Percentiles rank a stretch among this genome's conserved stretches.
phyloP scores from a whole-genome alignment of 345 rosid genomes.

The Camelina neglecta region DNA sequence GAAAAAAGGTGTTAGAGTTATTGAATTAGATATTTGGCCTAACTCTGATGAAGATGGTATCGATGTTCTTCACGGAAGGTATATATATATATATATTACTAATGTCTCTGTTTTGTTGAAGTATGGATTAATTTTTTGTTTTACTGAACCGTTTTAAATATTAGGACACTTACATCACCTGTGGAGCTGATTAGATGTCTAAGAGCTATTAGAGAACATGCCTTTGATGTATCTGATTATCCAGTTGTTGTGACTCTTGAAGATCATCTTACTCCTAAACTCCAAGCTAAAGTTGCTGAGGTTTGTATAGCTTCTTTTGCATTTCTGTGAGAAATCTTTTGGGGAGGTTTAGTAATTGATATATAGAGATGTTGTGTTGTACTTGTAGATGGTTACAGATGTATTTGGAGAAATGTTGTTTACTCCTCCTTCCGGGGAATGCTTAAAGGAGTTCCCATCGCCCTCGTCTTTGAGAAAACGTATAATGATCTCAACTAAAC shows the following conservation, averaged over 20 bases:
- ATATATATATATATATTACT: not conserved
- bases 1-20: conserved; percentile 79
- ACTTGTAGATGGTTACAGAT: conserved; percentile 71
- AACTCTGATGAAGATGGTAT: conserved; percentile 72
- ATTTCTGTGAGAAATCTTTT: not conserved
- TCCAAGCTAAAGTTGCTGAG: conserved; percentile 89
- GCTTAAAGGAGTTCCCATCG: conserved; percentile 84
- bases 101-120: not conserved
- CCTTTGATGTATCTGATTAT: conserved; percentile 78
- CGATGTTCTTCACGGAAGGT: conserved; percentile 95
- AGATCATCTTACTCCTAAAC: conserved; percentile 89
- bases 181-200: conserved; percentile 77
- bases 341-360: not conserved
- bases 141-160: not conserved
- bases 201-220: conserved; percentile 71
- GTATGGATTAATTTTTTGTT: not conserved
- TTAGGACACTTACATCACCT: conserved; percentile 87
- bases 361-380: conserved; percentile 34
- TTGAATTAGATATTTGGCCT: conserved; percentile 97
- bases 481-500: conserved; percentile 90
- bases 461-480: conserved; percentile 68
- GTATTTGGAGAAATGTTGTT: conserved; percentile 85
- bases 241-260: conserved; percentile 93
- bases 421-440: conserved; percentile 66
- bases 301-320: conserved; percentile 44